Evolutionary conservation across 2,329 filamentous ascomycete genomes (phyloP).

Genomic region (Diaporthe destruens): DNA sequence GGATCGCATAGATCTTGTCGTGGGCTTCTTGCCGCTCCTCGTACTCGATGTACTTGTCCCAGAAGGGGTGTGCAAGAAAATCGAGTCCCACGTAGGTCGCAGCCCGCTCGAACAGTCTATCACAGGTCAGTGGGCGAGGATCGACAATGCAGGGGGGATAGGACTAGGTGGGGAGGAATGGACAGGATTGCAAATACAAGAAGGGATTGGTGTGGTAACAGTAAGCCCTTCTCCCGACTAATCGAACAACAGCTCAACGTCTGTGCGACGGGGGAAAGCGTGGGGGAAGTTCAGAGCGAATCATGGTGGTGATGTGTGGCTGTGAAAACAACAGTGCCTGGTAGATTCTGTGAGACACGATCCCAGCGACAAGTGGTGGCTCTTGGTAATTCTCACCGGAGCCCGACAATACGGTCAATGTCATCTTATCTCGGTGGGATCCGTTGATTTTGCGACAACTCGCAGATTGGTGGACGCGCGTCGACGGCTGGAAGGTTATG

Average conservation of each 20-base stretch:
- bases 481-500: constrained; percentile 59
- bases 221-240: constrained; percentile 62
- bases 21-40: constrained; percentile 89
- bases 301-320: constrained; percentile 47
- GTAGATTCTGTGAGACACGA: constrained; percentile 74
- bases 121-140: constrained; percentile 48
- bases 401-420: constrained; percentile 48
- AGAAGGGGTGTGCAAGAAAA: constrained; percentile 94
- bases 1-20: constrained; percentile 87
- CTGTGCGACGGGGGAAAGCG: constrained; percentile 59
- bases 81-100: constrained; percentile 88
- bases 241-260: constrained; percentile 57
- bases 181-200: constrained; percentile 73
- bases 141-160: constrained; percentile 40
- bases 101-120: constrained; percentile 91
- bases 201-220: constrained; percentile 66
- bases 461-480: constrained; percentile 44
- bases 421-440: constrained; percentile 49
- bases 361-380: constrained; percentile 68
- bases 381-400: constrained; percentile 80
- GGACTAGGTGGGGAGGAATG: constrained; percentile 49
- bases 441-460: constrained; percentile 58
- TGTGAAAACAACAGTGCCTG: constrained; percentile 68
- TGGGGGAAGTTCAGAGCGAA: constrained; percentile 53
- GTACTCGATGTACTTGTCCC: constrained; percentile 99